Evolutionary conservation across 202 grass and related monocot species (phyloP).

Genomic region (Panicum hallii): DNA sequence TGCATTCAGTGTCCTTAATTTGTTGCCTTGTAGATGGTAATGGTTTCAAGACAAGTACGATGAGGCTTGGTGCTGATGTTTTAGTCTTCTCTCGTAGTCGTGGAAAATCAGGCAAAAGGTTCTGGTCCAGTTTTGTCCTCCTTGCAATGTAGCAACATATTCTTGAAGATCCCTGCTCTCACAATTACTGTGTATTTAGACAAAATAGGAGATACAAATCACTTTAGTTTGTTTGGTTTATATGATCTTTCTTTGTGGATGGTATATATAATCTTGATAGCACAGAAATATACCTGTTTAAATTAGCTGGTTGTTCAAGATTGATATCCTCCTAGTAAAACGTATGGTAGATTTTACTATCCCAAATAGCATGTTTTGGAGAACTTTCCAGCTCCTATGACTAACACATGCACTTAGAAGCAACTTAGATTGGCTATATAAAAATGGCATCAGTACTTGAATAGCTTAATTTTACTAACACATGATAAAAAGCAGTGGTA

Average conservation of each 20-base stretch:
- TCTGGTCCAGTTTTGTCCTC: conserved; percentile 30
- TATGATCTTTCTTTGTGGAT: too few relatives aligned
- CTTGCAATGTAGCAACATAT: conserved; percentile 20
- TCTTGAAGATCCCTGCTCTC: conserved; percentile 37
- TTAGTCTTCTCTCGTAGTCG: conserved; percentile 90
- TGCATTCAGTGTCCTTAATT: conserved; percentile 37
- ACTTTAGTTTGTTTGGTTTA: conserved; percentile 11
- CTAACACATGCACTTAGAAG: neutral
- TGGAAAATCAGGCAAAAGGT: conserved; percentile 78
- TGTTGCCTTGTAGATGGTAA: conserved; percentile 77
- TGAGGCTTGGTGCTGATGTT: conserved; percentile 97
- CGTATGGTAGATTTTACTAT: neutral
- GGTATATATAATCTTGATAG: conserved; percentile 11
- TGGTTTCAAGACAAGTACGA: conserved; percentile 98
- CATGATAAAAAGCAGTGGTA: conserved; percentile 17
- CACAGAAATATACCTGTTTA: conserved; percentile 16
- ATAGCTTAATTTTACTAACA: conserved; percentile 15
- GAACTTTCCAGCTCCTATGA: neutral
- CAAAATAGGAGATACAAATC: neutral
- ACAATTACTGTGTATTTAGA: neutral
- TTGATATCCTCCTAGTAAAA: conserved; percentile 3
- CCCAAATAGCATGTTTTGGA: neutral
- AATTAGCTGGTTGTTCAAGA: conserved; percentile 13
- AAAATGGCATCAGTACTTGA: neutral
- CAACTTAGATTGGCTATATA: conserved; percentile 16